These are phyloP conservation scores for Pseudonitzschia multistriata DNA, from an alignment of 108 stramenopile species.

Conservation along the genomic window DNA sequence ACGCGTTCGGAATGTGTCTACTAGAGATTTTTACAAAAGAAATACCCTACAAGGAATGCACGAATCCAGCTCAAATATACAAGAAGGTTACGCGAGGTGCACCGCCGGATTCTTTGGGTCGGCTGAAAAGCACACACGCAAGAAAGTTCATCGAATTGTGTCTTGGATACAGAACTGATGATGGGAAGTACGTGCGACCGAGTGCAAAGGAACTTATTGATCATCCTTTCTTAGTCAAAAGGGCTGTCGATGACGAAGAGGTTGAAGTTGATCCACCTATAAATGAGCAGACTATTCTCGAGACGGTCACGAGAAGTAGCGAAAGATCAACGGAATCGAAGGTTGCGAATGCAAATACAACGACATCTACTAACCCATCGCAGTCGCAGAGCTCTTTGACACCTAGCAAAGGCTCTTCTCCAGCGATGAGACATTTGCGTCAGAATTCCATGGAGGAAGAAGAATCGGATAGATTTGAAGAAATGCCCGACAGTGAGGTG, in stretches of 20 bases:
- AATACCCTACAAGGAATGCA: constrained; percentile 93
- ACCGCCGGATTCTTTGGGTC: constrained; percentile 74
- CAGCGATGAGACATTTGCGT: constrained; percentile 12
- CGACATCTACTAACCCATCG: constrained; percentile 3
- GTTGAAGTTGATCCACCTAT: constrained; percentile 79
- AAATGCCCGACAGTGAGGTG: constrained; percentile 87
- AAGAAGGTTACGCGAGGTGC: constrained; percentile 89
- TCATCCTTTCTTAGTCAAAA: constrained; percentile 78
- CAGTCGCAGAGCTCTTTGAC: constrained; percentile 10
- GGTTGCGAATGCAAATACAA: constrained; percentile 12
- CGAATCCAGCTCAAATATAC: constrained; percentile 93
- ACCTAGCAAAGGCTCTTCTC: neutral
- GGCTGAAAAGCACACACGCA: constrained; percentile 77
- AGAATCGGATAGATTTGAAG: constrained; percentile 66
- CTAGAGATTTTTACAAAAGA: constrained; percentile 97
- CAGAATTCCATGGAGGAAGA: constrained; percentile 30
- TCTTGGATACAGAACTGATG: constrained; percentile 73
- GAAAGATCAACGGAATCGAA: constrained; percentile 16
- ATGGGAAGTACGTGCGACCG: constrained; percentile 60
- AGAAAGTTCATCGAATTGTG: constrained; percentile 86
- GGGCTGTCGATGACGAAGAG: constrained; percentile 76
- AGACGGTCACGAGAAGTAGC: constrained; percentile 11
- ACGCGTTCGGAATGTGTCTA: constrained; percentile 98
- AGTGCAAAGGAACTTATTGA: constrained; percentile 69
- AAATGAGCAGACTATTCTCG: constrained; percentile 61